Evolutionary conservation across 2,329 filamentous ascomycete genomes (phyloP).

Genomic region (Neophaeococcomyces aloes): DNA sequence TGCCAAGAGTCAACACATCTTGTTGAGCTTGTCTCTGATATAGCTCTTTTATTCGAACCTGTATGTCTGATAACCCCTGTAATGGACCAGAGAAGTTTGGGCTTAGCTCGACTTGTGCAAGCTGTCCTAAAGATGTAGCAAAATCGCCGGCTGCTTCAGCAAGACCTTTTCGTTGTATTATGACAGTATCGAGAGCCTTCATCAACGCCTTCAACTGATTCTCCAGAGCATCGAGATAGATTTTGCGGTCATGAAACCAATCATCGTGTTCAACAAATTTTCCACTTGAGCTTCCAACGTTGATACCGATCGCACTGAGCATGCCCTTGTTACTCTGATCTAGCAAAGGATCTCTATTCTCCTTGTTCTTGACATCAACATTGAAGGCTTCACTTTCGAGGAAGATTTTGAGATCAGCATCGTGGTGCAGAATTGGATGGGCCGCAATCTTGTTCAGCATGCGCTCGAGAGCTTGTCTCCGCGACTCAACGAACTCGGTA

Average conservation of each 20-base stretch:
- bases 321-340: slow-evolving; percentile 80
- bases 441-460: slow-evolving; percentile 95
- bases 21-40: slow-evolving; percentile 96
- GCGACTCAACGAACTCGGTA: slow-evolving; percentile 87
- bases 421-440: slow-evolving; percentile 83
- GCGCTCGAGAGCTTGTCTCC: slow-evolving; percentile 82
- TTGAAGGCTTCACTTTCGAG: slow-evolving; percentile 94
- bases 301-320: slow-evolving; percentile 72
- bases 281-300: slow-evolving; percentile 55
- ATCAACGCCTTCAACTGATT: slow-evolving; percentile 80
- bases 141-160: slow-evolving; percentile 91
- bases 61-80: slow-evolving; percentile 83
- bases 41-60: slow-evolving; percentile 85
- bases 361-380: slow-evolving; percentile 94
- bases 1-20: slow-evolving; percentile 88
- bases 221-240: slow-evolving; percentile 90
- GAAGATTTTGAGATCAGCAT: slow-evolving; percentile 89
- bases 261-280: slow-evolving; percentile 99
- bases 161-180: slow-evolving; percentile 82
- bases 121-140: slow-evolving; percentile 78
- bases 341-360: slow-evolving; percentile 74
- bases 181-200: slow-evolving; percentile 89
- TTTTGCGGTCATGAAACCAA: slow-evolving; percentile 94
- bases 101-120: slow-evolving; percentile 86
- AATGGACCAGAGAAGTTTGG: slow-evolving; percentile 78